These are phyloP conservation scores for Malassezia vespertilionis DNA, from an alignment of 1,284 basidiomycete species.

Conservation along the genomic window DNA sequence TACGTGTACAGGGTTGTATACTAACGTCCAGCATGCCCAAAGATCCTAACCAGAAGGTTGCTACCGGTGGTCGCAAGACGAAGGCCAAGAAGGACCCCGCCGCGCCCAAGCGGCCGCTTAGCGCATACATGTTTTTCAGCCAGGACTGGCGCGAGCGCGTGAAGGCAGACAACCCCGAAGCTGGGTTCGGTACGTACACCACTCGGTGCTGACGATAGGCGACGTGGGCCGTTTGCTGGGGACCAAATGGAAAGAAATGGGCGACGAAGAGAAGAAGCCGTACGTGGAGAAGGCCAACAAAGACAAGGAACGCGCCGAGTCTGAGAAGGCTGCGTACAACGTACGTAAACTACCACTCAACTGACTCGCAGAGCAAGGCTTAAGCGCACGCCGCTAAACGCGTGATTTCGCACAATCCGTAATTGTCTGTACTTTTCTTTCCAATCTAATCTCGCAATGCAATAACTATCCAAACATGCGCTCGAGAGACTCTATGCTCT, in stretches of 20 bases:
- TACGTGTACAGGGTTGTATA: too few species aligned
- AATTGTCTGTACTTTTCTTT: not conserved
- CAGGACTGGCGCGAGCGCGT: conserved; percentile 89
- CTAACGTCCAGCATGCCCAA: conserved; percentile 42
- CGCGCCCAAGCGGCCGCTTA: conserved; percentile 77
- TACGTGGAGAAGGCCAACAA: conserved; percentile 73
- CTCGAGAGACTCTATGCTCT: conserved; percentile 15
- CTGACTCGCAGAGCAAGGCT: conserved; percentile 8
- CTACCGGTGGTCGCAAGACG: conserved; percentile 28
- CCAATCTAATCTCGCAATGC: not conserved
- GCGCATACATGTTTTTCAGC: conserved; percentile 97
- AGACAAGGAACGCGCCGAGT: conserved; percentile 73
- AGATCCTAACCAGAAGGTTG: conserved; percentile 35
- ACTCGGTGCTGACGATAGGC: conserved; percentile 49
- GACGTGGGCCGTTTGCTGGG: conserved; percentile 78
- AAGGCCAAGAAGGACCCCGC: conserved; percentile 55
- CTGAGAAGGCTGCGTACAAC: conserved; percentile 66
- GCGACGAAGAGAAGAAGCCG: conserved; percentile 79
- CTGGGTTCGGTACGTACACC: conserved; percentile 63
- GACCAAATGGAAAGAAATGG: conserved; percentile 78
- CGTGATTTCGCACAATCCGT: not conserved
- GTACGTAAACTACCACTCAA: conserved; percentile 2
- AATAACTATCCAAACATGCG: conserved; percentile 1
- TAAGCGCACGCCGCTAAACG: not conserved
- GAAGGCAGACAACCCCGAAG: conserved; percentile 88